A percentile compares a stretch with the other conserved stretches of the same genome.
These are phyloP conservation scores for Limnanthes douglasii DNA, from an alignment of 345 rosid species.

Conservation along the genomic window DNA sequence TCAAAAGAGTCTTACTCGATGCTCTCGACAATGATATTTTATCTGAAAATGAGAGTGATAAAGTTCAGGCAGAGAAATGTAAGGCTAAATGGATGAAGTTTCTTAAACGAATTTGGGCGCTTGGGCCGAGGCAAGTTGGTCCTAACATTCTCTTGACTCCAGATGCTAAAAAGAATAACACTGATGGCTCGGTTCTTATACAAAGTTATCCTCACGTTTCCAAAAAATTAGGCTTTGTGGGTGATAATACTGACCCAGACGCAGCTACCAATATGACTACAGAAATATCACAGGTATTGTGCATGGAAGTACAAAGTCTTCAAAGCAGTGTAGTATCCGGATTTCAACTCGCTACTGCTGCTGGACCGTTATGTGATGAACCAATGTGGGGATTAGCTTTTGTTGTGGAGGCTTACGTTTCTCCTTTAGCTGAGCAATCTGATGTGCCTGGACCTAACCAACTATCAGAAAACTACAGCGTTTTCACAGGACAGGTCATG, in stretches of 20 bases:
- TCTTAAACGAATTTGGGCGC: conserved; percentile 74
- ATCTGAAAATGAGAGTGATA: conserved; percentile 31
- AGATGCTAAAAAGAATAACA: conserved; percentile 20
- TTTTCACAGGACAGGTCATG: conserved; percentile 80
- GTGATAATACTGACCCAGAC: too few species aligned
- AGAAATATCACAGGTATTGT: conserved; percentile 23
- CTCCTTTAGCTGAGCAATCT: conserved; percentile 19
- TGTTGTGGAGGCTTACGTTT: conserved; percentile 40
- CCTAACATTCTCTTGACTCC: conserved; percentile 84
- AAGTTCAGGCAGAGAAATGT: conserved; percentile 50
- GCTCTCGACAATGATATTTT: conserved; percentile 48
- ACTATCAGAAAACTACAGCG: conserved; percentile 46
- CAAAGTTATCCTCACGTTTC: conserved; percentile 60
- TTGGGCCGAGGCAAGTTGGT: conserved; percentile 88
- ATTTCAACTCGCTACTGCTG: conserved; percentile 72
- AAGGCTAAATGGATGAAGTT: conserved; percentile 52
- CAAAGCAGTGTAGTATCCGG: conserved; percentile 71
- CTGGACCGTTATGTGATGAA: conserved; percentile 87
- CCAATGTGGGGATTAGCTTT: conserved; percentile 90
- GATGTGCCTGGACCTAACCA: conserved; percentile 38
- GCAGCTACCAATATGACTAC: conserved; percentile 11
- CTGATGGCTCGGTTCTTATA: conserved; percentile 32
- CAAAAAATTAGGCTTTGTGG: conserved; percentile 50
- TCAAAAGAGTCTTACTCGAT: conserved; percentile 37
- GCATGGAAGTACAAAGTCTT: conserved; percentile 40